Evolutionary conservation across 1,139 yeast genomes (phyloP), one percentile per base, ranked within the genome.

Genomic region (Keqinozyma sinolaborantium): DNA sequence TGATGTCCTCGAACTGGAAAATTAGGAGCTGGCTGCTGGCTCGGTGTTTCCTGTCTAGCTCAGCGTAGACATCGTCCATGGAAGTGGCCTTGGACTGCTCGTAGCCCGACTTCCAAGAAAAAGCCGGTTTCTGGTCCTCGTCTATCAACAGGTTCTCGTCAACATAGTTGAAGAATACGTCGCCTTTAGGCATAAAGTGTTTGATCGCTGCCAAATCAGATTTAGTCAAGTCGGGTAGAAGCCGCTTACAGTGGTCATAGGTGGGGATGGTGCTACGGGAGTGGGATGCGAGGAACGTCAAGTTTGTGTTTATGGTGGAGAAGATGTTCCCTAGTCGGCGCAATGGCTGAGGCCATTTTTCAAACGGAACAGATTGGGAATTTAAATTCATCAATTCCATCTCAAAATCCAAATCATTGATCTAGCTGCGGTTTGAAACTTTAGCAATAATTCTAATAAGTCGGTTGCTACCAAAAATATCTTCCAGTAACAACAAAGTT

Each of bases 1-100:
- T 60, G 20, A 87, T 86, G 55, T 88, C 96, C 13, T 77, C 67
- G 52, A 88, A 86, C 47, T 84, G 95, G 51, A 88, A 83, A 2
- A 87, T 66, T 16, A 88, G 61, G 3, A 85, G 47, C 43, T 81
- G 87, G 20, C 29, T 28, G 9, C 48, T 39, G 16, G 48, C 41
- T 3, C 50, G 45, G n/a, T 53, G 52, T 32, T 56, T 58, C 23
- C 51, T 48, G 24, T 39, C 36, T 8, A 34, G 26, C n/a, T 40
- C 47, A 30, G 52, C 59, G 30, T 60, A 64, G 9, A 58, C 60
- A 28, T 60, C 58, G 31, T 60, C 66, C 4, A 60, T 44, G 3
- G 57, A 41, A 4, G 48, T 50, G 4, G 53, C 45, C 16, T 51
- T 62, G 13, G 62, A 61, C 33, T 68, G 70, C 41, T 52, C 60